These are phyloP conservation scores for Inonotus obliquus DNA, from an alignment of 1,284 basidiomycete species.

Conservation along the genomic window DNA sequence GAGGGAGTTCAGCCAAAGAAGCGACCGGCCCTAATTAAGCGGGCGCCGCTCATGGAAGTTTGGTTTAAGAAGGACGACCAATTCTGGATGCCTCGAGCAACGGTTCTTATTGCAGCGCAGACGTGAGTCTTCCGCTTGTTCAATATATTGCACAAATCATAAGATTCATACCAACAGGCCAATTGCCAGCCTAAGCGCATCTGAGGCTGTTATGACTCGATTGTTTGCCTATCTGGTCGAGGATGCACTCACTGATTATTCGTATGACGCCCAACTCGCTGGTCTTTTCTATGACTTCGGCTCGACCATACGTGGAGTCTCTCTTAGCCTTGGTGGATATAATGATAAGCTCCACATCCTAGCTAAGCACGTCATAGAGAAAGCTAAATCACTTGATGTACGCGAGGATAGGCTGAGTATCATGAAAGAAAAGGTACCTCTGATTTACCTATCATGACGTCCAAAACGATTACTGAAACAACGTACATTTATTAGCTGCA, in stretches of 20 bases:
- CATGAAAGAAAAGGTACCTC: slow-evolving; percentile 75
- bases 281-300: slow-evolving; percentile 79
- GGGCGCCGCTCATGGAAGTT: slow-evolving; percentile 67
- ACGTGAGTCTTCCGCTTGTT: slow-evolving; percentile 42
- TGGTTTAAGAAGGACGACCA: slow-evolving; percentile 97
- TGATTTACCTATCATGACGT: not conserved
- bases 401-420: slow-evolving; percentile 73
- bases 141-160: not conserved
- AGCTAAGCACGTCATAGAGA: slow-evolving; percentile 70
- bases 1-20: slow-evolving; percentile 65
- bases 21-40: slow-evolving; percentile 71
- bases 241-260: slow-evolving; percentile 86
- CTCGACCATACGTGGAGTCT: slow-evolving; percentile 64
- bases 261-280: slow-evolving; percentile 92
- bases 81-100: slow-evolving; percentile 90
- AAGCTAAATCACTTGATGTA: slow-evolving; percentile 65
- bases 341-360: slow-evolving; percentile 90
- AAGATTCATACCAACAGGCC: not conserved
- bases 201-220: slow-evolving; percentile 58
- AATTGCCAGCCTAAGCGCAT: slow-evolving; percentile 42
- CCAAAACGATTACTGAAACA: slow-evolving; percentile 1
- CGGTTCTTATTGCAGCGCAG: slow-evolving; percentile 65
- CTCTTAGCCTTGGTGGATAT: slow-evolving; percentile 77
- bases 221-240: slow-evolving; percentile 85
- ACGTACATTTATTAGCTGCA: slow-evolving; percentile 42